A percentile compares a stretch with the other conserved stretches of the same genome.
phyloP scores from a whole-genome alignment of 208 protist species.

The Leishmania turanica region DNA sequence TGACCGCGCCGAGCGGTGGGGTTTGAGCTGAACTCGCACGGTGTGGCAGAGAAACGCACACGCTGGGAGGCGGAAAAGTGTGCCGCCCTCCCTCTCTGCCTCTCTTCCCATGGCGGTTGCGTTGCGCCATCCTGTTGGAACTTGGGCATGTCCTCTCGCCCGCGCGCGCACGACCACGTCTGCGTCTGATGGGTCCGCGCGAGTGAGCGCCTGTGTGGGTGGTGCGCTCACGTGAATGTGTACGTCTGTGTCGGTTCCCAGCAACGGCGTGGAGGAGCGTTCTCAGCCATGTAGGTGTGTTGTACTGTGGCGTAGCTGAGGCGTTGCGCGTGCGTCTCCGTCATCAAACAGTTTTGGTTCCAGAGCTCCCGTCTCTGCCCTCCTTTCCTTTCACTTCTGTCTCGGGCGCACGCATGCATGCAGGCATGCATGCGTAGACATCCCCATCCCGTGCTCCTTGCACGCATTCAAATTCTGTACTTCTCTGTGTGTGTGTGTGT shows the following conservation, averaged over 20 bases:
- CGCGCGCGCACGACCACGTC: background rate
- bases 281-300: no score
- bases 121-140: no score
- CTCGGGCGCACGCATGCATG: background rate
- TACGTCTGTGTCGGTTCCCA: background rate
- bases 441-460: background rate
- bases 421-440: background rate
- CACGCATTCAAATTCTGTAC: background rate
- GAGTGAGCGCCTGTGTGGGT: background rate
- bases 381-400: background rate
- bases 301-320: background rate
- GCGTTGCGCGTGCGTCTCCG: background rate
- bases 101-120: background rate
- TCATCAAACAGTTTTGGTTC: background rate
- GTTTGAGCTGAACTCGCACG: background rate
- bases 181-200: background rate
- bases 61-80: background rate
- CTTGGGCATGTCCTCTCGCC: background rate
- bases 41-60: background rate
- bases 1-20: background rate
- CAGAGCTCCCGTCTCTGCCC: background rate
- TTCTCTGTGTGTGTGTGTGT: no score
- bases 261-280: no score
- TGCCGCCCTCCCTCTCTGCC: background rate
- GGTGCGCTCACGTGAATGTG: background rate